phyloP scores from a whole-genome alignment of 2,329 filamentous ascomycete species.

The Talaromyces pinophilus region DNA sequence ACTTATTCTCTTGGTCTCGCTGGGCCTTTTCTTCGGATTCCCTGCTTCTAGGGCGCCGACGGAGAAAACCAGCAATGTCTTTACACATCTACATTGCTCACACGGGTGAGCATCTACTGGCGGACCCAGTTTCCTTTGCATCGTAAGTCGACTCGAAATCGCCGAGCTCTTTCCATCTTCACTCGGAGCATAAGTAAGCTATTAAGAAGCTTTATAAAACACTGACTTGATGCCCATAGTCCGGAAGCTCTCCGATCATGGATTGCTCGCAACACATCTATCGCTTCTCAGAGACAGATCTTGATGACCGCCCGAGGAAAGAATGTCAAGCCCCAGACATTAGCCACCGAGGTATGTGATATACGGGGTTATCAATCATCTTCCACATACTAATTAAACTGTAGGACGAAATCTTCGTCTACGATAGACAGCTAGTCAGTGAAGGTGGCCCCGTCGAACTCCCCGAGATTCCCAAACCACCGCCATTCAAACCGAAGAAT shows the following conservation, averaged over 20 bases:
- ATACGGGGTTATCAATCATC: neutral
- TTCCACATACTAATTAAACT: neutral
- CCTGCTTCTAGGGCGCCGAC: constrained; percentile 31
- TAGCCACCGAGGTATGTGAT: constrained; percentile 71
- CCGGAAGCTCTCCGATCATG: constrained; percentile 83
- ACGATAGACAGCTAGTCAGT: constrained; percentile 73
- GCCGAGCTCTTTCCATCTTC: neutral
- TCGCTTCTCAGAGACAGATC: constrained; percentile 78
- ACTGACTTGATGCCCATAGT: constrained; percentile 46
- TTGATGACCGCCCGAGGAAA: constrained; percentile 82
- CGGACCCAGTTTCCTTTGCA: constrained; percentile 73
- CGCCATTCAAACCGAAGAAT: constrained; percentile 60
- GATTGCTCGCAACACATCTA: constrained; percentile 72
- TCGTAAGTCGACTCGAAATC: constrained; percentile 57
- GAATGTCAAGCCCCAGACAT: constrained; percentile 75
- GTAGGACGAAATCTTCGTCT: constrained; percentile 86
- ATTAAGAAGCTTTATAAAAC: constrained; percentile 2
- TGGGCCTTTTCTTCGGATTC: constrained; percentile 23
- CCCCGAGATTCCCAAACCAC: constrained; percentile 54
- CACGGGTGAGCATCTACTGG: constrained; percentile 80
- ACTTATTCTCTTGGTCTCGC: constrained; percentile 15
- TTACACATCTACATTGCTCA: constrained; percentile 90
- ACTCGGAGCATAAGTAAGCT: neutral
- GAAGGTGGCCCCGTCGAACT: constrained; percentile 52
- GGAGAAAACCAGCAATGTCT: constrained; percentile 66